Conservation (phyloP, 331 rosid species). For the Prunus yedoensis region DNA sequence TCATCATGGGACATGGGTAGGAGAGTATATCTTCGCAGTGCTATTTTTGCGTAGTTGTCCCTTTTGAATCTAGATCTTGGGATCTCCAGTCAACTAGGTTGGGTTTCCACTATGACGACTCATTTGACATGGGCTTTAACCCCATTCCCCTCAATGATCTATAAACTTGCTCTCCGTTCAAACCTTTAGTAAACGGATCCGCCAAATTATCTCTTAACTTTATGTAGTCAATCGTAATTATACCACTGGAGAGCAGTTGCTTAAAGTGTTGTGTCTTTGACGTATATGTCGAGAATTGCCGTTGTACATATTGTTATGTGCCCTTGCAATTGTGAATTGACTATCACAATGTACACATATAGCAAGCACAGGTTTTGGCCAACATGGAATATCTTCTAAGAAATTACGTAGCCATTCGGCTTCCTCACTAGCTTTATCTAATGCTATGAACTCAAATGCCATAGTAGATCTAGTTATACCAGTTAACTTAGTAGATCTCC, state of each 20-base stretch:
- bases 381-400: too few relatives aligned
- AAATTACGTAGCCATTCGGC: neutral
- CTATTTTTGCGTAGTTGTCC: neutral
- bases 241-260: neutral
- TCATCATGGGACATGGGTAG: neutral
- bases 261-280: neutral
- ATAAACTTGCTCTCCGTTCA: neutral
- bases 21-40: neutral
- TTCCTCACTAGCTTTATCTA: neutral
- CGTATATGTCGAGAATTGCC: neutral
- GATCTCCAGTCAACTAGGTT: neutral
- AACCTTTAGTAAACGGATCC: neutral
- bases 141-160: neutral
- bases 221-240: neutral
- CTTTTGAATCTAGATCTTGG: slow-evolving; percentile 11
- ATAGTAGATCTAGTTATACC: neutral
- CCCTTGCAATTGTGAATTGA: neutral
- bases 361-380: too few relatives aligned
- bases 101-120: neutral
- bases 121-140: neutral
- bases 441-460: neutral
- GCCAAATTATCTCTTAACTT: neutral
- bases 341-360: neutral
- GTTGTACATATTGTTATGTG: neutral
- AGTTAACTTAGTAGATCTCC: neutral